A percentile compares a stretch with the other conserved stretches of the same genome.
phyloP scores from a whole-genome alignment of 1,139 yeast species.

The Geotrichum phurueaensis region DNA sequence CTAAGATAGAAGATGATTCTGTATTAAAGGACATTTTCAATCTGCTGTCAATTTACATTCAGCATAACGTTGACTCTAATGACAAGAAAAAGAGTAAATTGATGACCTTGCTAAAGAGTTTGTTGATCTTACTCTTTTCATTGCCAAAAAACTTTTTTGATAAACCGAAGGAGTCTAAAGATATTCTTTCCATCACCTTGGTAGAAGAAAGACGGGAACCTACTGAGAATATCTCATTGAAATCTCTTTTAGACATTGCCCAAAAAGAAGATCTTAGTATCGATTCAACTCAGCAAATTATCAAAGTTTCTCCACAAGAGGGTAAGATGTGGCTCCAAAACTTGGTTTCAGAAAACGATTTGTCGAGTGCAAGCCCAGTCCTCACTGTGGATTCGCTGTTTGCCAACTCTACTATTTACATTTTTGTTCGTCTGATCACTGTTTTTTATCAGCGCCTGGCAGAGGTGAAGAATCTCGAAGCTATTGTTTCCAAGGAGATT shows the following conservation, averaged over 20 bases:
- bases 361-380: slow-evolving; percentile 22
- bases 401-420: slow-evolving; percentile 85
- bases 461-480: slow-evolving; percentile 67
- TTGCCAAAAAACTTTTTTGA: slow-evolving; percentile 31
- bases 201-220: background rate
- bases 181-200: background rate
- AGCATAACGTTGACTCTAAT: slow-evolving; percentile 64
- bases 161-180: slow-evolving; percentile 22
- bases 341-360: slow-evolving; percentile 17
- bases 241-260: background rate
- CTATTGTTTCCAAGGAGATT: slow-evolving; percentile 65
- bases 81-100: slow-evolving; percentile 74
- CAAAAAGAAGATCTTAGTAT: background rate
- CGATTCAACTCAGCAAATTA: background rate
- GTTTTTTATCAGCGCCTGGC: slow-evolving; percentile 72
- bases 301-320: background rate
- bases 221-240: background rate
- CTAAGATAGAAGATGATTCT: slow-evolving; percentile 56
- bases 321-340: background rate
- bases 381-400: slow-evolving; percentile 41
- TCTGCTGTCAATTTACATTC: slow-evolving; percentile 61
- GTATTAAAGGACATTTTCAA: slow-evolving; percentile 69
- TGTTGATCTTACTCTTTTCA: slow-evolving; percentile 63
- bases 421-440: slow-evolving; percentile 80
- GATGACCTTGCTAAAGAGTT: slow-evolving; percentile 63